Evolutionary conservation across 148 eudicot species (phyloP).

Genomic region (Bassia scoparia): DNA sequence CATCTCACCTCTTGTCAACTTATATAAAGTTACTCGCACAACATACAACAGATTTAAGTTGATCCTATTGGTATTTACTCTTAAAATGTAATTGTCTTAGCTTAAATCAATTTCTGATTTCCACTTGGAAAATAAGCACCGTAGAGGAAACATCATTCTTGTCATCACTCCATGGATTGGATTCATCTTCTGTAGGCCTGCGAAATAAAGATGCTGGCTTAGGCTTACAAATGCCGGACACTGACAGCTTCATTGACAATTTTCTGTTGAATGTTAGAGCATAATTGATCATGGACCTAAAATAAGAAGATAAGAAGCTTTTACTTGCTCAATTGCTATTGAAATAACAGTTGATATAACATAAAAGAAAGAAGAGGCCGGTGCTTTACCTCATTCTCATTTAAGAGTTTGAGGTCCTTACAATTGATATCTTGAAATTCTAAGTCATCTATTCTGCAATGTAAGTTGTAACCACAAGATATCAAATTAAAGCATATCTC

Average conservation of each 20-base stretch:
- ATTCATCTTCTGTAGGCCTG: conserved; percentile 5
- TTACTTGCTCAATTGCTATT: too few species aligned
- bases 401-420: conserved; percentile 1
- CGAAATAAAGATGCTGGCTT: neutral
- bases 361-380: too few species aligned
- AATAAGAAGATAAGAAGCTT: neutral
- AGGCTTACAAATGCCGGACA: neutral
- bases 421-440: conserved; percentile 11
- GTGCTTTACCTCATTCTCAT: conserved; percentile 10
- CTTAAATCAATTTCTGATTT: neutral
- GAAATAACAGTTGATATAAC: too few species aligned
- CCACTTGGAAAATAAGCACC: conserved; percentile 7
- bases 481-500: conserved; percentile 2
- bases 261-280: conserved; percentile 14
- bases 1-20: conserved; percentile 19
- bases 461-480: neutral
- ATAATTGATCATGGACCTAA: conserved; percentile 1
- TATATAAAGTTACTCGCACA: conserved; percentile 11
- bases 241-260: conserved; percentile 12
- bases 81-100: neutral
- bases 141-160: conserved; percentile 7
- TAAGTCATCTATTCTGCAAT: conserved; percentile 17
- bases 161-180: conserved; percentile 4
- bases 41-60: neutral
- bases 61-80: neutral